Base-by-base conservation (phyloP, 106 monocot species). In the Posidonia australis region DNA sequence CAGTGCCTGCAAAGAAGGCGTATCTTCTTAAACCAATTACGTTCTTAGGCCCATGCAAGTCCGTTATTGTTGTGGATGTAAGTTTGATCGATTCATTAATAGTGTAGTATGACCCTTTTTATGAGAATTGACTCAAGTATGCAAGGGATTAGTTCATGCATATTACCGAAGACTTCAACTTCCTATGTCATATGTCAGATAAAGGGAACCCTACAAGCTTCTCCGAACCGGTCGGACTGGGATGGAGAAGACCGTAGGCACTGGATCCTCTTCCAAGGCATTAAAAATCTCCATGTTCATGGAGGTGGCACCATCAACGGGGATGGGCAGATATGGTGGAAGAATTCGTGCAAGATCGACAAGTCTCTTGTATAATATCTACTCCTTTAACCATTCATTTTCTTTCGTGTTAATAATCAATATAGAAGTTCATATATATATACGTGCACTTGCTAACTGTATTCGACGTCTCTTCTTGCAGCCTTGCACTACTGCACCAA, bases 241-340 rank as follows among this genome's bases (percentile, higher is more conserved):
- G 58, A 60, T 10, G 67, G 68, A 14, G 62, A 30, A 13, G 65
- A 79, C 41, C 3, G 13, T 14, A 78, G 54, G 21, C 44, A 75
- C 44, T 93, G 89, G 93, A 75, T 93, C 9, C 44, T 79, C 11
- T 86, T 93, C 60, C 14, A 67, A 2, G 53, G 30, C 5, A 51
- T 93, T 11, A 49, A 58, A 0, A 55, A 81, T 58, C 77, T 93
- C 9, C 46, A 48, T 0, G 78, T 93, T 3, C 55, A 64, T 31
- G 93, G 93, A 17, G 86, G 88, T 51, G 89, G 93, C 55, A 79
- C 70, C 47, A 65, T 93, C 30, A 62, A 82, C 59, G 93, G 93
- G 22, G 86, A 84, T 60, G 93, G 93, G 6, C 44, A 80, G 29
- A 60, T 67, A 10, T 93, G 89, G 89, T 93, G 93, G 93, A 72